phyloP scores from a whole-genome alignment of 2,329 filamentous ascomycete genomes.

The Neonectria punicea region DNA sequence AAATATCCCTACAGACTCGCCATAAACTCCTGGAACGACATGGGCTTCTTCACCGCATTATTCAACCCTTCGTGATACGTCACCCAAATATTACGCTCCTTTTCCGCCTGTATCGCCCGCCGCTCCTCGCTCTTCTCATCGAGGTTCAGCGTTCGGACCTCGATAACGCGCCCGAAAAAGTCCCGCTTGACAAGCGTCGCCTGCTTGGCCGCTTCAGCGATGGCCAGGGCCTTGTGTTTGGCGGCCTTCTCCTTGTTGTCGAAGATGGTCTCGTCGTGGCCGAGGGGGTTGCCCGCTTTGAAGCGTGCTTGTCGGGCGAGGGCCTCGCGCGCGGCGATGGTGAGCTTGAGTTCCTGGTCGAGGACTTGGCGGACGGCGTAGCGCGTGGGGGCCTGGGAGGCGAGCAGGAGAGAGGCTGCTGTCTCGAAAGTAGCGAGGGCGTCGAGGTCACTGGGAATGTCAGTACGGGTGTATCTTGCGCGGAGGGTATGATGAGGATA shows the following conservation, averaged over 20 bases:
- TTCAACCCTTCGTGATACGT: constrained; percentile 91
- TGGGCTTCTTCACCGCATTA: constrained; percentile 90
- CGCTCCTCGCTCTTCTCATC: constrained; percentile 52
- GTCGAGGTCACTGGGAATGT: constrained; percentile 72
- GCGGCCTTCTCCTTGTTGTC: constrained; percentile 52
- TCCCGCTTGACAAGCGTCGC: constrained; percentile 71
- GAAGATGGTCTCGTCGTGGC: constrained; percentile 39
- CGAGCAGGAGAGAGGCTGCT: constrained; percentile 63
- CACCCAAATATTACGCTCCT: constrained; percentile 78
- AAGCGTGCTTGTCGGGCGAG: constrained; percentile 74
- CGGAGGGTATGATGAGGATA: constrained; percentile 41
- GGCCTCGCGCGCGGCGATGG: constrained; percentile 73
- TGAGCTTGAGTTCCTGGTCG: constrained; percentile 87
- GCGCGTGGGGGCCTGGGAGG: constrained; percentile 77
- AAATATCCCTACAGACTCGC: constrained; percentile 62
- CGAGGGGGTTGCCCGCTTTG: constrained; percentile 56
- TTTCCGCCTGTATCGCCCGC: constrained; percentile 49
- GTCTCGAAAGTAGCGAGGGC: constrained; percentile 80
- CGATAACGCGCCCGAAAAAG: constrained; percentile 84
- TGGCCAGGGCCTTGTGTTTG: constrained; percentile 47
- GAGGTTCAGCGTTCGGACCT: constrained; percentile 51
- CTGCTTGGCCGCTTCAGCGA: constrained; percentile 46
- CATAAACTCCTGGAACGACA: constrained; percentile 83
- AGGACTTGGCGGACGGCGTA: constrained; percentile 94
- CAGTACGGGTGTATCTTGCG: constrained; percentile 10